Percentiles rank a stretch among this genome's conserved stretches.
Conservation (phyloP, 106 monocot genomes). For the Dendrobium huoshanense region DNA sequence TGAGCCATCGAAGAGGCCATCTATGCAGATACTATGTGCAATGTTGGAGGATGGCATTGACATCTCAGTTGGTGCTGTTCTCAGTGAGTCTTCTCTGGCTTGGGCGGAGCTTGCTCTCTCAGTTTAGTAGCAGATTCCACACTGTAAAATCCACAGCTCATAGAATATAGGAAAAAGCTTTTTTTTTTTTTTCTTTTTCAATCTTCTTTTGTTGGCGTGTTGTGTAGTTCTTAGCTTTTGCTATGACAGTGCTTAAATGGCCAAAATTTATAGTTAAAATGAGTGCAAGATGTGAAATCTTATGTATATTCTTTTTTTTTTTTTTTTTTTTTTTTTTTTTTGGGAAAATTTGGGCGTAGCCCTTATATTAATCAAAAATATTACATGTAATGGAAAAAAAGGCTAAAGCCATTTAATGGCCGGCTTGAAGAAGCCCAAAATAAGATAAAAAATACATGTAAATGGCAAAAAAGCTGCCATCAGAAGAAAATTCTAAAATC, state of each 20-base stretch:
- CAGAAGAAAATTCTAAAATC: too few relatives aligned
- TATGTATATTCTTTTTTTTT: too few relatives aligned
- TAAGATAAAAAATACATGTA: too few relatives aligned
- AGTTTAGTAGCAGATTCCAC: not conserved
- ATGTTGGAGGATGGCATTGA: slow-evolving; percentile 85
- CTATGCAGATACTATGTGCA: slow-evolving; percentile 65
- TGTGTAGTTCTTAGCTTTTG: not conserved
- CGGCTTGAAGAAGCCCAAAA: too few relatives aligned
- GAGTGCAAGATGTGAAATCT: not conserved
- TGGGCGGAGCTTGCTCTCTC: slow-evolving; percentile 76
- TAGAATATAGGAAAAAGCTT: not conserved
- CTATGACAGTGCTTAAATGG: not conserved
- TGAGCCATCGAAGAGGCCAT: slow-evolving; percentile 70
- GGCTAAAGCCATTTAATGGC: too few relatives aligned
- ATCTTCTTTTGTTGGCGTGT: not conserved
- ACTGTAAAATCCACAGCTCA: not conserved
- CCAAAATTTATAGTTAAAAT: not conserved
- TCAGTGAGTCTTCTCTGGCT: slow-evolving; percentile 59
- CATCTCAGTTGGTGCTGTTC: slow-evolving; percentile 41
- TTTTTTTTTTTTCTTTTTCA: not conserved
- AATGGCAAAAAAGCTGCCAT: too few relatives aligned
- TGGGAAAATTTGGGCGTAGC: too few relatives aligned
- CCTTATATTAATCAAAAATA: too few relatives aligned
- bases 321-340: too few relatives aligned
- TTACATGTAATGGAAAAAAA: too few relatives aligned